A percentile compares a stretch with the other conserved stretches of the same genome.
These are phyloP conservation scores for Auricularia sp. DNA, from an alignment of 768 basidiomycete genomes.

Conservation along the genomic window DNA sequence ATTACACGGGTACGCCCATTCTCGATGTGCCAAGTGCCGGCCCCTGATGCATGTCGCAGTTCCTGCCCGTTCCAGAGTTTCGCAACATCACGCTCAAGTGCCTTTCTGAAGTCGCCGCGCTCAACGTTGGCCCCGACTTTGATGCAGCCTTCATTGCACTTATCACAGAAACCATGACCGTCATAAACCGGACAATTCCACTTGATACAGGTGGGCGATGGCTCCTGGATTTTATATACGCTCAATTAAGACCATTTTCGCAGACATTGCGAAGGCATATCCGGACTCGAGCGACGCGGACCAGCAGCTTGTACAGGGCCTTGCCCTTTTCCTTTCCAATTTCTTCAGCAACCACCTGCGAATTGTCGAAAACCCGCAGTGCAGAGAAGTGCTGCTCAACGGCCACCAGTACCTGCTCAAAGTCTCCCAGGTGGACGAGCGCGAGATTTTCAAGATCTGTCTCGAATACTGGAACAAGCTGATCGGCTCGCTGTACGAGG, in stretches of 20 bases:
- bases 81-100: conserved; percentile 41
- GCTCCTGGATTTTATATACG: neutral
- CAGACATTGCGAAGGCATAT: conserved; percentile 36
- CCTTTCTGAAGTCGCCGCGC: conserved; percentile 36
- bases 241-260: neutral
- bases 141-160: conserved; percentile 38
- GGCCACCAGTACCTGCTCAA: conserved; percentile 41
- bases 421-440: conserved; percentile 39
- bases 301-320: conserved; percentile 39
- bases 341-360: conserved; percentile 37
- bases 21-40: neutral
- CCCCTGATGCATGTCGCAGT: conserved; percentile 18
- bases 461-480: conserved; percentile 40
- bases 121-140: conserved; percentile 38
- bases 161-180: conserved; percentile 36
- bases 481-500: conserved; percentile 40
- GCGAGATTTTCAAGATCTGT: conserved; percentile 44
- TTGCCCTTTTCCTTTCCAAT: conserved; percentile 41
- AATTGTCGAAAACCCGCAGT: conserved; percentile 34
- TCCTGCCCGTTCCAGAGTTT: conserved; percentile 40
- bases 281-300: conserved; percentile 32
- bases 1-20: conserved; percentile 28
- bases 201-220: conserved; percentile 27
- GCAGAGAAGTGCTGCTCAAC: conserved; percentile 37
- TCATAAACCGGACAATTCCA: conserved; percentile 36